These are phyloP conservation scores for Aspergillus sp. DNA, from an alignment of 2,329 filamentous ascomycete species.

Conservation along the genomic window DNA sequence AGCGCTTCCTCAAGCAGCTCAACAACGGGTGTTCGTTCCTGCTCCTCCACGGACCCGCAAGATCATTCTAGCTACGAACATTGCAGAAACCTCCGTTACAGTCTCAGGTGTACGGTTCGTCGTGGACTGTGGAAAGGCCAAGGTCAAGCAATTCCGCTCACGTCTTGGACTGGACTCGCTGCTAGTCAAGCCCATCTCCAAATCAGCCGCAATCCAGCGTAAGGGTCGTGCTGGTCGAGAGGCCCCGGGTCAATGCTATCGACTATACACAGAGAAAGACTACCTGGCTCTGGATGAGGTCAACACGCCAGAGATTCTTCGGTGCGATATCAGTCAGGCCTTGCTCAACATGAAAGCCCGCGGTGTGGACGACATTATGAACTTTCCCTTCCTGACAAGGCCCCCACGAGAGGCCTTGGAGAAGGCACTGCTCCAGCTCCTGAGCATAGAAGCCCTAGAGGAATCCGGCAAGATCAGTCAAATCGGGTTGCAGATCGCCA, in stretches of 20 bases:
- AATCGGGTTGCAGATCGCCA: constrained; percentile 73
- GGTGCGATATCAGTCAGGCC: constrained; percentile 83
- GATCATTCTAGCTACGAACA: constrained; percentile 90
- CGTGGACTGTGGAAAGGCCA: constrained; percentile 89
- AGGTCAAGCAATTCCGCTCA: constrained; percentile 87
- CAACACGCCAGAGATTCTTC: constrained; percentile 83
- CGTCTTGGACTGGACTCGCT: constrained; percentile 86
- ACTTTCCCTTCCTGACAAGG: constrained; percentile 81
- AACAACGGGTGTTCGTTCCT: constrained; percentile 82
- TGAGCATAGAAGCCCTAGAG: constrained; percentile 73
- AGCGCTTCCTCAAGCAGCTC: constrained; percentile 80
- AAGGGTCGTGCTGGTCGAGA: constrained; percentile 92
- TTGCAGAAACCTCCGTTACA: constrained; percentile 97
- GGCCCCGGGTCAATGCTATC: constrained; percentile 82
- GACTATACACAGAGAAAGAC: constrained; percentile 80
- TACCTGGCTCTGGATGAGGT: constrained; percentile 70
- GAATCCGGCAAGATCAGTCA: constrained; percentile 72
- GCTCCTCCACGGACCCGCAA: constrained; percentile 76
- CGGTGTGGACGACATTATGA: constrained; percentile 76
- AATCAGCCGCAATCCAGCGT: constrained; percentile 88
- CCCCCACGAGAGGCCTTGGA: constrained; percentile 77
- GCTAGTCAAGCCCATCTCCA: constrained; percentile 85
- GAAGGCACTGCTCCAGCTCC: constrained; percentile 77
- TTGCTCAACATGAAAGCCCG: constrained; percentile 92
- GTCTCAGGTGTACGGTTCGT: constrained; percentile 91